Percentiles rank a stretch among this genome's conserved stretches.
Evolutionary conservation across 2,329 filamentous ascomycete genomes (phyloP).

Genomic region (Penicillium aurantiogriseum): DNA sequence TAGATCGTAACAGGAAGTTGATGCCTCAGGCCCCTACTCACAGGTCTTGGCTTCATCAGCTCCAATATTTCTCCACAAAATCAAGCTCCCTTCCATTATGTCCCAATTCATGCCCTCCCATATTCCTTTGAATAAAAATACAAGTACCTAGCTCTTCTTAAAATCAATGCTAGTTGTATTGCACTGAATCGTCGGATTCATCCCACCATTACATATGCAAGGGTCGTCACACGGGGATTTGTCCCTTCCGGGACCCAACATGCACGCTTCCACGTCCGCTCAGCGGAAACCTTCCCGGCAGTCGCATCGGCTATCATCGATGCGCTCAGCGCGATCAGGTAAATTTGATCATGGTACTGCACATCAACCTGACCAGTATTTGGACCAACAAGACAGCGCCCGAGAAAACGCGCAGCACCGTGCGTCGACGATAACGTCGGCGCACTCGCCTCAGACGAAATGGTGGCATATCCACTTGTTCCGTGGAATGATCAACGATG

Average conservation of each 20-base stretch:
- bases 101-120: not conserved
- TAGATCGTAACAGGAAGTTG: not conserved
- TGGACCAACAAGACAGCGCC: slow-evolving; percentile 3
- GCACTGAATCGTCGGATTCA: not conserved
- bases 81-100: not conserved
- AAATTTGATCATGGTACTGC: slow-evolving; percentile 11
- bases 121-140: not conserved
- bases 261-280: slow-evolving; percentile 28
- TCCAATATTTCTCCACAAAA: slow-evolving; percentile 19
- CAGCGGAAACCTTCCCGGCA: slow-evolving; percentile 31
- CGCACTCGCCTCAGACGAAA: slow-evolving; percentile 21
- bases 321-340: slow-evolving; percentile 21
- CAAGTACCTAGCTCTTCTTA: not conserved
- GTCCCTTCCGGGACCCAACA: slow-evolving; percentile 26
- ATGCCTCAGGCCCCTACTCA: slow-evolving; percentile 15
- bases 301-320: slow-evolving; percentile 22
- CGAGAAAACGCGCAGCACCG: slow-evolving; percentile 11
- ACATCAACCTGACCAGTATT: slow-evolving; percentile 11
- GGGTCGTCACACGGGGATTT: slow-evolving; percentile 21
- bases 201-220: slow-evolving; percentile 10
- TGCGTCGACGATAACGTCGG: slow-evolving; percentile 13
- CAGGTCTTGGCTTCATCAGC: slow-evolving; percentile 11
- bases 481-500: slow-evolving; percentile 75
- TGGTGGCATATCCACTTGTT: slow-evolving; percentile 79
- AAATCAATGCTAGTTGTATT: not conserved